Evolutionary conservation across 352 stramenopile genomes (phyloP).

Genomic region (Pythium pyrilobum): DNA sequence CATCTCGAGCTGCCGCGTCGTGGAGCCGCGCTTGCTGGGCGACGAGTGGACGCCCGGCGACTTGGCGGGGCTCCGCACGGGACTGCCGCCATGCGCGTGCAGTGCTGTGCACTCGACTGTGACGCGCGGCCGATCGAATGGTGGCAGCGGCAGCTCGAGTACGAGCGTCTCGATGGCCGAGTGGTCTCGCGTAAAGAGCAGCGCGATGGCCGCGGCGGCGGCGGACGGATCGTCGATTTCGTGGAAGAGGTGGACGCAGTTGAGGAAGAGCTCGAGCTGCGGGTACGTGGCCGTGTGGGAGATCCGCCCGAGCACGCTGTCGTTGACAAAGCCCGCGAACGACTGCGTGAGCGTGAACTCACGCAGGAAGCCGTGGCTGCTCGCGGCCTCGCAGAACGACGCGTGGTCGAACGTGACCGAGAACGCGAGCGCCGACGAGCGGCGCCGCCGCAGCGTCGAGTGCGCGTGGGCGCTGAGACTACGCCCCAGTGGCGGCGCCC

Average conservation of each 20-base stretch:
- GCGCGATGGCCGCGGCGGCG: conserved; percentile 26
- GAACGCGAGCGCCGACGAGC: conserved; percentile 42
- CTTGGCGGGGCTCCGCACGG: conserved; percentile 8
- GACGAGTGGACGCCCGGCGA: not conserved
- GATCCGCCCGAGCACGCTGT: conserved; percentile 39
- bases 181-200: conserved; percentile 55
- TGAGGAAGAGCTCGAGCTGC: conserved; percentile 52
- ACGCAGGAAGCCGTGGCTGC: conserved; percentile 29
- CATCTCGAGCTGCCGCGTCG: conserved; percentile 23
- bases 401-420: conserved; percentile 49
- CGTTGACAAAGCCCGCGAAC: conserved; percentile 60
- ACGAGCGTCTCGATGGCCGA: conserved; percentile 28
- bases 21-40: conserved; percentile 7
- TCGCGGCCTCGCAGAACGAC: conserved; percentile 28
- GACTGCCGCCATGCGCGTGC: not conserved
- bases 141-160: conserved; percentile 28
- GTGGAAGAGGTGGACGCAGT: conserved; percentile 51
- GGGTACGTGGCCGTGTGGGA: conserved; percentile 27
- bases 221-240: conserved; percentile 23
- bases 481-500: not conserved
- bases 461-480: conserved; percentile 5
- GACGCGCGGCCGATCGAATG: too few relatives aligned
- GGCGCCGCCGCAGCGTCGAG: conserved; percentile 18
- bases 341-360: conserved; percentile 62
- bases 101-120: too few relatives aligned